Conservation (phyloP, 139 green algal genomes). For the Tetraselmis striata region DNA sequence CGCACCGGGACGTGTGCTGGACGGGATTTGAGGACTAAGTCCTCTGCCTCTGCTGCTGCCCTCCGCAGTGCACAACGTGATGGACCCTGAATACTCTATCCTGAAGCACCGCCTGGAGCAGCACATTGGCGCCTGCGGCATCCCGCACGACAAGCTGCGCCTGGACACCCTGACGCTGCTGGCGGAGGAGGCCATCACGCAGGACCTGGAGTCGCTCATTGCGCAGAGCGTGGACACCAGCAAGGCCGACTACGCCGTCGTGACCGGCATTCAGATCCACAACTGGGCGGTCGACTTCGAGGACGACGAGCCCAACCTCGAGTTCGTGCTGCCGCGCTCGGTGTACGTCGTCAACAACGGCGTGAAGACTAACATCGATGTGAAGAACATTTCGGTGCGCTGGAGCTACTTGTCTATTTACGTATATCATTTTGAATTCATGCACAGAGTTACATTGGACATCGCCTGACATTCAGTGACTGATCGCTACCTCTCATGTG, state of each 20-base stretch:
- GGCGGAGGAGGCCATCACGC: conserved; percentile 66
- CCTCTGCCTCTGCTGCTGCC: no score
- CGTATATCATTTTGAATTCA: no score
- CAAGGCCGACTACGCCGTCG: conserved; percentile 79
- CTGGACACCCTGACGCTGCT: conserved; percentile 19
- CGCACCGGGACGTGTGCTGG: no score
- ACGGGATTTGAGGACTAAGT: no score
- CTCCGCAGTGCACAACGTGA: conserved; percentile 10
- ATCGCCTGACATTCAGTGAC: not conserved
- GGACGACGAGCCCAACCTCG: conserved; percentile 46
- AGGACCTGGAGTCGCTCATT: conserved; percentile 85
- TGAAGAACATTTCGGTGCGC: conserved; percentile 37
- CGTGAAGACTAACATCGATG: conserved; percentile 59
- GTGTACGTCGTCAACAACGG: conserved; percentile 72
- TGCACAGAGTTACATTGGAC: no score
- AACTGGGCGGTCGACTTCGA: conserved; percentile 55
- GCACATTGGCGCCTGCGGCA: conserved; percentile 2
- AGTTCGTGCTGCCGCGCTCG: conserved; percentile 59
- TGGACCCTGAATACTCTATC: conserved; percentile 31
- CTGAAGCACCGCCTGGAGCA: conserved; percentile 22
- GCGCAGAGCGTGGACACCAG: conserved; percentile 61
- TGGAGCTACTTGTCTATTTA: not conserved
- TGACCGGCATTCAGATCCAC: conserved; percentile 86
- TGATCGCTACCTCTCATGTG: not conserved
- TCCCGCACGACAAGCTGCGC: conserved; percentile 7